Evolutionary conservation across 768 basidiomycete species (phyloP), one percentile per base, ranked within the genome.

Genomic region (Kwoniella dejecticola): DNA sequence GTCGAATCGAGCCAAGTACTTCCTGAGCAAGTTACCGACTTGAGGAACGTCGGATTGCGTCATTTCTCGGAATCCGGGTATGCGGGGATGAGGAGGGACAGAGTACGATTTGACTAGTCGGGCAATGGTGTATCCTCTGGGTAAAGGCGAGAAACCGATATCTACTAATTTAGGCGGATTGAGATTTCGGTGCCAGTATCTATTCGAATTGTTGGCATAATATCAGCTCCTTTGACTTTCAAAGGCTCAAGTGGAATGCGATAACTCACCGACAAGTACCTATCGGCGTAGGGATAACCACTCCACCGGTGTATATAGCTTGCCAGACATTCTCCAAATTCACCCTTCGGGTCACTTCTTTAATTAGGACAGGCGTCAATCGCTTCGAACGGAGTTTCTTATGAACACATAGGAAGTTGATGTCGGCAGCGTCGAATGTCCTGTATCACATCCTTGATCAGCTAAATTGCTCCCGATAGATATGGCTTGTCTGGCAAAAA

Each of bases 351-450:
- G 96, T 98, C 24, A 98, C 89, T 75, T 99, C 96, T 77, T 96
- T 96, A 81, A 99, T 98, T 50, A 99, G 83, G 12, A 98, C 90
- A 0, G 96, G 96, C 0, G 96, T 88, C 23, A 98, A 82, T 40
- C 96, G 89, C 77, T 97, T 97, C 0, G 91, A 90, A 17, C 96
- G 88, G 33, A 98, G 81, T 79, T 96, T 97, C 82, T 99, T 99
- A 84, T 96, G 94, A 1, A 97, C 87, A 71, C 92, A 95, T 50
- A 99, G 88, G 80, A 90, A 98, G 79, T 98, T 99, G 81, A 99
- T 94, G 79, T 98, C 96, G 76, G 87, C 87, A 41, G 87, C 85
- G 27, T 79, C 81, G 73, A 98, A 83, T 4, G 82, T 79, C 46
- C 90, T 93, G 45, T n/a, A 23, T 2, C 10, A 15, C 17, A 15